Base-by-base conservation (phyloP, 495 filamentous ascomycete species). In the Podospora conica region DNA sequence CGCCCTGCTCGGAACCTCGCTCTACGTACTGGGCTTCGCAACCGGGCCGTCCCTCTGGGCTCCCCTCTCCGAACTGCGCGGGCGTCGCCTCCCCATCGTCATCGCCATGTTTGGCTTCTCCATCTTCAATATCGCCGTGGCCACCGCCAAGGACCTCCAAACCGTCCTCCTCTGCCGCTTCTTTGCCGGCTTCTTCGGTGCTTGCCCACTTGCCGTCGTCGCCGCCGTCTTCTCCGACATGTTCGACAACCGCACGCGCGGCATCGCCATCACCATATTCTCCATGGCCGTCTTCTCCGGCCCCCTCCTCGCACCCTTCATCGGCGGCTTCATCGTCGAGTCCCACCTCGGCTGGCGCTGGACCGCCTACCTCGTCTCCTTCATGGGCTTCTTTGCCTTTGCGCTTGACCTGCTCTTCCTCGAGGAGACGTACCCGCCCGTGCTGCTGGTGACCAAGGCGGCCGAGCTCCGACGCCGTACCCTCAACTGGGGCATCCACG, bases 401-500 rank as follows among this genome's bases (percentile, higher is more conserved):
- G 64, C 76, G 29, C 78, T 96, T 48, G 83, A 90, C 70, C 61
- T 93, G 3, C 31, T 93, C 64, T 92, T 93, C 79, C 80, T 96
- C 28, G 65, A 85, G 67, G 92, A 97, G 77, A 91, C 92, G 0
- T 97, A 96, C 71, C 91, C 92, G 20, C 91, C 92, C 0, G 80
- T 91, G 3, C 87, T 96, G 60, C 82, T 96, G 0, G 83, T 95
- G 59, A 74, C 79, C 25, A 96, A 96, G 76, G 93, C 92, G 6
- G 75, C 83, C 1, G 87, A 93, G 63, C 81, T 97, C 22, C 89
- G 93, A 58, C 90, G 91, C 11, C 79, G 89, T 55, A 96, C 93
- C 8, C 85, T 86, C 73, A 96, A 96, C 78, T 96, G 92, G 92
- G 93, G 91, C 56, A 96, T 97, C 68, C 92, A 96, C 78, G 91